A percentile compares a stretch with the other conserved stretches of the same genome.
Evolutionary conservation across 495 filamentous ascomycete genomes (phyloP).

Genomic region (Talaromyces proteolyticus): DNA sequence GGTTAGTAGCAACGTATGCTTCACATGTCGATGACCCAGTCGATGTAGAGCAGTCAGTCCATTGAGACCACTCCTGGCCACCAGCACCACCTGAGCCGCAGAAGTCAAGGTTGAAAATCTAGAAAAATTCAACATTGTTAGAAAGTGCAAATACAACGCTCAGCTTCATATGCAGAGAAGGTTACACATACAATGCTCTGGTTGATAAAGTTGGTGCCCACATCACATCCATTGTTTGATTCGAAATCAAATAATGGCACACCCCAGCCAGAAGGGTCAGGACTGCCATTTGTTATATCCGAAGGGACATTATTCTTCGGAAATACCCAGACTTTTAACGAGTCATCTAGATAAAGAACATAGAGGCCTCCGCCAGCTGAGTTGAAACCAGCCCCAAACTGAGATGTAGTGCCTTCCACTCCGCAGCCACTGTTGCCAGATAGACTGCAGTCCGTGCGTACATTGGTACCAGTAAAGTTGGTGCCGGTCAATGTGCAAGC

Average conservation of each 20-base stretch:
- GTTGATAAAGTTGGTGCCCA: constrained; percentile 59
- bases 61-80: constrained; percentile 34
- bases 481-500: constrained; percentile 1
- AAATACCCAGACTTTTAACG: constrained; percentile 4
- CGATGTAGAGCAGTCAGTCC: constrained; percentile 26
- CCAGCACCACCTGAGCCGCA: constrained; percentile 86
- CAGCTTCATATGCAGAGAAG: too few relatives aligned
- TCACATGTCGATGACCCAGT: constrained; percentile 46
- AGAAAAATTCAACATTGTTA: too few relatives aligned
- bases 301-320: background rate
- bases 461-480: background rate
- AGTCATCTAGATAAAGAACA: constrained; percentile 2
- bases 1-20: constrained; percentile 57
- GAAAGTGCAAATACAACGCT: too few relatives aligned
- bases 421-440: constrained; percentile 1
- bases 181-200: constrained; percentile 49
- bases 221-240: constrained; percentile 44
- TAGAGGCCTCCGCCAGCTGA: constrained; percentile 2
- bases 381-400: constrained; percentile 6
- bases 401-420: constrained; percentile 1
- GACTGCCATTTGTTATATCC: constrained; percentile 49
- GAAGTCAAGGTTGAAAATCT: constrained; percentile 74
- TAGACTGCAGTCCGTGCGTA: constrained; percentile 22
- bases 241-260: constrained; percentile 43
- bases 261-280: constrained; percentile 61